Conservation (phyloP, 192 early-diverging fungal genomes). For the Podila epigama region DNA sequence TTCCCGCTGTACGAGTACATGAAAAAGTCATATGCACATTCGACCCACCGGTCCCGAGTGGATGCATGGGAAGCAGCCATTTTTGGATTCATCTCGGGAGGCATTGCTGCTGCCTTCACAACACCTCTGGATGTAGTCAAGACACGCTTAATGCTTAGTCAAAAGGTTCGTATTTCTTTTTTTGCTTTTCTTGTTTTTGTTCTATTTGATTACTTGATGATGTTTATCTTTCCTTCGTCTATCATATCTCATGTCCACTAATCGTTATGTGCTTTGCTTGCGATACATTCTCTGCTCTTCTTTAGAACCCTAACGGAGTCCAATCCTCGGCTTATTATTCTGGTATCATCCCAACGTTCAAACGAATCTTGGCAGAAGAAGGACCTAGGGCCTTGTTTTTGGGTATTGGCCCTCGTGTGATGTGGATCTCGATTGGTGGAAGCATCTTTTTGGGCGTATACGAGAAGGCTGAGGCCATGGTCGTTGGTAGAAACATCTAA, state of each 20-base stretch:
- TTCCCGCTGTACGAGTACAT: conserved; percentile 95
- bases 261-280: too few relatives aligned
- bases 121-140: conserved; percentile 97
- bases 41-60: conserved; percentile 51
- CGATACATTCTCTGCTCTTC: too few relatives aligned
- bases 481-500: not conserved
- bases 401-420: conserved; percentile 92
- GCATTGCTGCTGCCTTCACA: conserved; percentile 86
- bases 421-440: conserved; percentile 97
- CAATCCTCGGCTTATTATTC: conserved; percentile 64
- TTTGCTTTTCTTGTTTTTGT: too few relatives aligned
- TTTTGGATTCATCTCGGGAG: conserved; percentile 90
- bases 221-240: too few relatives aligned
- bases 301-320: conserved; percentile 31
- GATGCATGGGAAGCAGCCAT: conserved; percentile 86
- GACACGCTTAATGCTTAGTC: conserved; percentile 95
- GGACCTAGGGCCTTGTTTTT: conserved; percentile 79
- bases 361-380: conserved; percentile 79
- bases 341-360: conserved; percentile 75
- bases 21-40: conserved; percentile 67
- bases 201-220: too few relatives aligned
- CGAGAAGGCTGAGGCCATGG: conserved; percentile 70
- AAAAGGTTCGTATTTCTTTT: too few relatives aligned
- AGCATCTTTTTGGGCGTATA: conserved; percentile 96
- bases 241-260: too few relatives aligned